A percentile compares a stretch with the other conserved stretches of the same genome.
These are phyloP conservation scores for Trypanosoma rangeli DNA, from an alignment of 208 protist genomes.

Conservation along the genomic window DNA sequence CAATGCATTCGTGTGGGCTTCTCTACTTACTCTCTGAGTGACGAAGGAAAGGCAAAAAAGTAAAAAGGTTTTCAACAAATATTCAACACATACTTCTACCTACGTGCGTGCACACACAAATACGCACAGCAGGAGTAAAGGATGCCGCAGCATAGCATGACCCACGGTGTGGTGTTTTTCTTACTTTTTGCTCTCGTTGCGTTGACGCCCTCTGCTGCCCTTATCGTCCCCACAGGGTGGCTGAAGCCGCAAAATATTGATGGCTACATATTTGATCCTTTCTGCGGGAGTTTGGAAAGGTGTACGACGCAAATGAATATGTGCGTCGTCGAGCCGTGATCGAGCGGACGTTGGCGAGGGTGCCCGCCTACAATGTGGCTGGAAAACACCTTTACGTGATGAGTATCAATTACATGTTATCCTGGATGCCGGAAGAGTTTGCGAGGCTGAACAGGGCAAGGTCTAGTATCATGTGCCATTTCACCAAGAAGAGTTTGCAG, in stretches of 20 bases:
- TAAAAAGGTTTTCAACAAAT: not conserved
- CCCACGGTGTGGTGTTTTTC: not conserved
- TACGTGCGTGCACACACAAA: not conserved
- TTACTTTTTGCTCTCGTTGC: conserved; percentile 2
- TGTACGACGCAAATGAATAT: conserved; percentile 42
- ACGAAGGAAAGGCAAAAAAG: not conserved
- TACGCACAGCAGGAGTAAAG: not conserved
- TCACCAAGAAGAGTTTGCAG: not conserved
- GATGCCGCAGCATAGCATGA: not conserved
- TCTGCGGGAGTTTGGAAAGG: conserved; percentile 32
- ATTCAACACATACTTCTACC: not conserved
- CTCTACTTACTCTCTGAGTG: not conserved
- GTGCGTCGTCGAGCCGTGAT: conserved; percentile 34
- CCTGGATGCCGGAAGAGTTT: conserved; percentile 54
- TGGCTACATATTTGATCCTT: conserved; percentile 32
- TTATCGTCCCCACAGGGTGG: not conserved
- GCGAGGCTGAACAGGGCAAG: conserved; percentile 28
- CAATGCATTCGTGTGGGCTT: not conserved
- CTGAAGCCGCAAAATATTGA: conserved; percentile 7
- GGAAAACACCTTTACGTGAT: conserved; percentile 20
- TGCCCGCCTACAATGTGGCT: conserved; percentile 34
- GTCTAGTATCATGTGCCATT: conserved; percentile 25
- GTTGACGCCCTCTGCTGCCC: not conserved
- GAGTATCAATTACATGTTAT: conserved; percentile 47
- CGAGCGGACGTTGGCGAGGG: conserved; percentile 27